These are phyloP conservation scores for Sapria himalayana DNA, from an alignment of 345 rosid genomes.

Conservation along the genomic window DNA sequence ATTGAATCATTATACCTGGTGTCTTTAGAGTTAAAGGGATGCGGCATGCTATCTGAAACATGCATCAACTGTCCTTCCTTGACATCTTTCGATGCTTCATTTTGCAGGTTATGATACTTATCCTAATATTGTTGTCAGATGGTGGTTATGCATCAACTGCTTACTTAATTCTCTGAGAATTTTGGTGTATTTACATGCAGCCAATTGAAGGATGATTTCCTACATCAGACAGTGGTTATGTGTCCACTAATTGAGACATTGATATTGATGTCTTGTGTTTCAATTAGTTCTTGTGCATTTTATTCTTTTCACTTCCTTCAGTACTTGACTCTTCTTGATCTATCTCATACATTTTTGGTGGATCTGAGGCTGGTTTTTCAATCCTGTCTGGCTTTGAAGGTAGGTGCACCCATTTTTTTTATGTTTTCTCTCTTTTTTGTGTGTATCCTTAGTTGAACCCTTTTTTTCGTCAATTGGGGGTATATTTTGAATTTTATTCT, in stretches of 20 bases:
- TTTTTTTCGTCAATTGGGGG: too few species aligned
- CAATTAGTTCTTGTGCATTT: slow-evolving; percentile 67
- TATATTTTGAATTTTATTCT: too few species aligned
- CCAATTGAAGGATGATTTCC: slow-evolving; percentile 74
- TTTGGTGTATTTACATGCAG: slow-evolving; percentile 19
- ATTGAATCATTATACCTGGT: slow-evolving; percentile 72
- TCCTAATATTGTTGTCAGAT: background rate
- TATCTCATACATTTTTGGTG: slow-evolving; percentile 78
- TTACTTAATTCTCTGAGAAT: slow-evolving; percentile 8
- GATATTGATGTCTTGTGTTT: slow-evolving; percentile 80
- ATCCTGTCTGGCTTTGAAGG: slow-evolving; percentile 77
- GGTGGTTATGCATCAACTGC: background rate
- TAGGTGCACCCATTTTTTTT: too few species aligned
- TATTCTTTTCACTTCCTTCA: slow-evolving; percentile 42
- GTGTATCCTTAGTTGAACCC: too few species aligned
- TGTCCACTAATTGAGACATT: slow-evolving; percentile 70
- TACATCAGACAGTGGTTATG: slow-evolving; percentile 59
- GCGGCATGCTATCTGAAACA: slow-evolving; percentile 77
- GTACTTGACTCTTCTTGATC: slow-evolving; percentile 50
- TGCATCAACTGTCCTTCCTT: slow-evolving; percentile 60
- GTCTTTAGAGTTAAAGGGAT: slow-evolving; percentile 84
- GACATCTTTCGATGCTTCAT: slow-evolving; percentile 84
- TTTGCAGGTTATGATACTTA: slow-evolving; percentile 45
- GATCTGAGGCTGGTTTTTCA: slow-evolving; percentile 62
- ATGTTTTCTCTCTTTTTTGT: background rate